Evolutionary conservation across 371 early-diverging fungal species (phyloP), one percentile per base, ranked within the genome.

Genomic region (Basidiobolus meristosporus): DNA sequence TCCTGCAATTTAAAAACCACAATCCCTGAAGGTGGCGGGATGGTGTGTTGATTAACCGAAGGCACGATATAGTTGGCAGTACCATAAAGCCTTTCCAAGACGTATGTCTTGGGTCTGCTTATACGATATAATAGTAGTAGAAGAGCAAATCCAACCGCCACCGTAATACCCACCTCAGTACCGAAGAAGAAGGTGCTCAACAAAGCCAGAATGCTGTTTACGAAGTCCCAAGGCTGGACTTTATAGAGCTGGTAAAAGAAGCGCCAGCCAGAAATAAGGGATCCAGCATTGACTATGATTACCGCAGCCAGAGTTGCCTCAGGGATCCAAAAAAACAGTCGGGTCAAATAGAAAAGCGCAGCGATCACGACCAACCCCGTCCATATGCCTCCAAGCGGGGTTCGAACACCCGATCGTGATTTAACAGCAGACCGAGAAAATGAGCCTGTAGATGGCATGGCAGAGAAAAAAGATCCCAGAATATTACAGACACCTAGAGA

Each of bases 391-490:
- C 75, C 64, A n/a, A 82, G 52, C 0, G 91, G 88, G 0, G 85
- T 79, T 31, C 73, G 66, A 21, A 82, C 84, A 10, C 85, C 85
- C 1, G 75, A 68, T 23, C 69, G 63, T 40, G 71, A 62, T 52
- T 82, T 82, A 50, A 88, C 75, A 19, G 87, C 82, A 0, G 86
- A 77, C 39, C 91, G 72, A n/a, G 83, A 81, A 51, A 90, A 86
- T 6, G 87, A 82, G 12, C 88, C 89, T 29, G 89, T 83, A 2
- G 77, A 75, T 3, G 88, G 77, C 56, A 70, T 82, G 0, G 71
- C 79, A 37, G 79, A 77, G 52, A 88, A 75, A 64, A 87, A 84
- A 15, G 82, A 57, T 7, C 78, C 77, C 48, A 73, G 52, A 31
- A 82, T 54, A 56, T 90, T 90, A 23, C 77, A 66, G 18, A 82